Percentiles rank a stretch among this genome's conserved stretches.
These are phyloP conservation scores for Spathaspora sp. DNA, from an alignment of 805 yeast species.

Conservation along the genomic window DNA sequence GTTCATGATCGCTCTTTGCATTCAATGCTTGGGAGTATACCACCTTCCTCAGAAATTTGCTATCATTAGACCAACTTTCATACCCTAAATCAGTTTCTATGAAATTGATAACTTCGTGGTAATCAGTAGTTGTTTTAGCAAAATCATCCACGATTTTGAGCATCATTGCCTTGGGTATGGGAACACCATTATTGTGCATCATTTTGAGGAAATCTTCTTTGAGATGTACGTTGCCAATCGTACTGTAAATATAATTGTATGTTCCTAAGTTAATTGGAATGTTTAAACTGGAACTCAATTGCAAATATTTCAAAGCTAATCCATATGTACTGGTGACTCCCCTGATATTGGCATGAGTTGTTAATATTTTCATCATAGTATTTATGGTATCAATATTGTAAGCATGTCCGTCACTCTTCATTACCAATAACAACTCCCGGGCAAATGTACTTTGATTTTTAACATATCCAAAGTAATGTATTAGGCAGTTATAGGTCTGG, in stretches of 20 bases:
- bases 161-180: slow-evolving; percentile 28
- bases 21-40: slow-evolving; percentile 13
- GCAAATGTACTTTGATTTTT: slow-evolving; percentile 41
- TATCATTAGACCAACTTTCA: slow-evolving; percentile 25
- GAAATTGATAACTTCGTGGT: slow-evolving; percentile 26
- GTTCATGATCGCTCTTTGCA: background rate
- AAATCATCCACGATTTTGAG: slow-evolving; percentile 33
- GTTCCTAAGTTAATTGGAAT: slow-evolving; percentile 31
- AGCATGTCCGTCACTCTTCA: slow-evolving; percentile 38
- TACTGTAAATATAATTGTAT: slow-evolving; percentile 34
- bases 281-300: slow-evolving; percentile 19
- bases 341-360: slow-evolving; percentile 29
- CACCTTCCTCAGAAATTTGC: slow-evolving; percentile 26
- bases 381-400: slow-evolving; percentile 40
- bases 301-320: slow-evolving; percentile 27
- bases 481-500: slow-evolving; percentile 36
- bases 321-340: slow-evolving; percentile 29
- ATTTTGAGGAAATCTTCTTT: slow-evolving; percentile 33
- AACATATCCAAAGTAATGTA: slow-evolving; percentile 36
- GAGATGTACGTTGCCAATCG: slow-evolving; percentile 34
- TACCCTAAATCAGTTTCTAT: slow-evolving; percentile 31
- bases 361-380: slow-evolving; percentile 27
- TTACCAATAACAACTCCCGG: slow-evolving; percentile 34
- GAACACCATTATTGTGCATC: slow-evolving; percentile 27
- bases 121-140: slow-evolving; percentile 22